These are phyloP conservation scores for Jatropha multifida DNA, from an alignment of 441 rosid species.

Conservation along the genomic window DNA sequence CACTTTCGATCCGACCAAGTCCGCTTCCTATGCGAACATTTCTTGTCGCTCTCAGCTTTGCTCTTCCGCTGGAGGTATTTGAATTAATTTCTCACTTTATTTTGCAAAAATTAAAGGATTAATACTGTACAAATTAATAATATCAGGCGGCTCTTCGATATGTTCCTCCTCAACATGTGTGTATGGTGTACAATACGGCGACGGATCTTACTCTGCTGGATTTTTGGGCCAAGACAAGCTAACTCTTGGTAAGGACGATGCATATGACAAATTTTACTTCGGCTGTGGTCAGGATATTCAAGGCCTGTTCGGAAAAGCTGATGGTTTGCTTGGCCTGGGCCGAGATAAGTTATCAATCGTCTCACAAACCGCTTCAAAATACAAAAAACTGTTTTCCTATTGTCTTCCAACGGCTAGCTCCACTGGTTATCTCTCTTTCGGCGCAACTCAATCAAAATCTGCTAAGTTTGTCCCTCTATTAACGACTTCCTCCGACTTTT, in stretches of 20 bases:
- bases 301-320: slow-evolving; percentile 65
- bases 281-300: slow-evolving; percentile 76
- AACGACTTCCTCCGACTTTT: slow-evolving; percentile 37
- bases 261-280: slow-evolving; percentile 44
- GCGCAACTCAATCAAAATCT: slow-evolving; percentile 38
- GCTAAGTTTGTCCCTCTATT: slow-evolving; percentile 61
- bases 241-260: slow-evolving; percentile 44
- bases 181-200: slow-evolving; percentile 75
- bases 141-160: neutral
- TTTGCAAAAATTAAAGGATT: too few species aligned
- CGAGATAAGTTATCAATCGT: slow-evolving; percentile 61
- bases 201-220: slow-evolving; percentile 62
- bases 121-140: too few species aligned
- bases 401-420: slow-evolving; percentile 68
- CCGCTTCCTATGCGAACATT: slow-evolving; percentile 53
- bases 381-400: slow-evolving; percentile 70
- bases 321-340: slow-evolving; percentile 82
- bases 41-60: slow-evolving; percentile 56
- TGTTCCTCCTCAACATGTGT: slow-evolving; percentile 63
- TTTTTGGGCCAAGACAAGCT: slow-evolving; percentile 61
- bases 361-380: slow-evolving; percentile 58
- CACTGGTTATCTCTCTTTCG: slow-evolving; percentile 75
- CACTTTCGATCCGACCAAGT: slow-evolving; percentile 39
- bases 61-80: slow-evolving; percentile 44
- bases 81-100: too few species aligned